Base-by-base conservation (phyloP, 441 rosid genomes). In the Gossypium aridum region DNA sequence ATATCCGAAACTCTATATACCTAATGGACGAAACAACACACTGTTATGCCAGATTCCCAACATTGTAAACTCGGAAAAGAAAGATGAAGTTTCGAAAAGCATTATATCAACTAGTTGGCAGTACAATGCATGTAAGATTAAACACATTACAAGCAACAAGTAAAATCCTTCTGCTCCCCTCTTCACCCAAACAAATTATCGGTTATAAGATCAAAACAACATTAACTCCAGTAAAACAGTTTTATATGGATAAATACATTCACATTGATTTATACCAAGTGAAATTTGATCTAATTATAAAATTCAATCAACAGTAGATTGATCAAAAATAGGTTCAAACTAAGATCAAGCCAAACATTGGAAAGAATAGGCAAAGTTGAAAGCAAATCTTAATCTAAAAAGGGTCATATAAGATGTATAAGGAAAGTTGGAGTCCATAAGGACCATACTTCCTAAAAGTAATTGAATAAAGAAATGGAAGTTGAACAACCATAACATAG, bases 1-100 rank as follows among this genome's bases (percentile, higher is more conserved):
- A 94, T 92, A 83, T 91, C 95, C n/a, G 93, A 89, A 83, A 94
- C 97, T 87, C 97, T 85, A 76, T 89, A 94, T n/a, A 94, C 94
- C 97, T 94, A 82, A 73, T 25, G 8, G 28, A 43, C 53, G 65
- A 10, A 64, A 75, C 19, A 65, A 74, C 17, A 20, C 20, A 51
- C 17, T 4, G 75, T 71, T 76, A 28, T 37, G 13, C 57, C 16
- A 59, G 60, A 72, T 49, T 43, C 77, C 45, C 56, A 25, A 60
- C 49, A 23, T 6, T 7, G 31, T 13, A 62, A 34, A 47, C 26
- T 20, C 60, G 26, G 53, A 31, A 67, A 51, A 37, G 57, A 53
- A 12, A 13, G 7, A 22, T 60, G 26, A 22, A 57, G 55, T 60
- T 22, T 28, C 43, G 43, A 59, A 4, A 37, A 63, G 45, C 47